Evolutionary conservation across 495 filamentous ascomycete species (phyloP).

Genomic region (Aspergillus mulundensis): DNA sequence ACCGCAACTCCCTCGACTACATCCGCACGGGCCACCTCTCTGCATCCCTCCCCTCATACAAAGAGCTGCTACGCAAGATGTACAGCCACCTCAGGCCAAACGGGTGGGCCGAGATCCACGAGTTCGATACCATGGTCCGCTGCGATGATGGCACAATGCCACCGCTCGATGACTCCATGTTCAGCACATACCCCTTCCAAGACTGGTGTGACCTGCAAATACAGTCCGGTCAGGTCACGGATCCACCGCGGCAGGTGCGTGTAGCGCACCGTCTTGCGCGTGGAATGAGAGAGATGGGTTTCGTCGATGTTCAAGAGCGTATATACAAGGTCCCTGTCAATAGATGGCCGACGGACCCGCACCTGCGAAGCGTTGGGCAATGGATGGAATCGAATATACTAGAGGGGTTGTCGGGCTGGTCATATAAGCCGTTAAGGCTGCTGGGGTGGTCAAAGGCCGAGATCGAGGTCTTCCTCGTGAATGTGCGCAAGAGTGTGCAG

Average conservation of each 20-base stretch:
- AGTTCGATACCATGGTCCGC: slow-evolving; percentile 50
- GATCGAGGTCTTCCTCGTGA: slow-evolving; percentile 56
- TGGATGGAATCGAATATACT: slow-evolving; percentile 42
- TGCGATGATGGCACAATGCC: slow-evolving; percentile 63
- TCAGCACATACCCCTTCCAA: slow-evolving; percentile 39
- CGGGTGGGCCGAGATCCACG: slow-evolving; percentile 64
- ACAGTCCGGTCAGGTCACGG: slow-evolving; percentile 41
- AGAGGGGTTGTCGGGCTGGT: slow-evolving; percentile 42
- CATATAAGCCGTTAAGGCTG: slow-evolving; percentile 40
- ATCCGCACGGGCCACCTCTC: slow-evolving; percentile 46
- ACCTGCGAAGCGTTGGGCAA: slow-evolving; percentile 44
- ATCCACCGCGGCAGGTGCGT: slow-evolving; percentile 48
- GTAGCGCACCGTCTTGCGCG: slow-evolving; percentile 49
- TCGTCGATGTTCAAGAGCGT: slow-evolving; percentile 57
- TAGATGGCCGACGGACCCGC: slow-evolving; percentile 55
- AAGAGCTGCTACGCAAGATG: slow-evolving; percentile 37
- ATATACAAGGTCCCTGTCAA: slow-evolving; percentile 56
- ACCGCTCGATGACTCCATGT: slow-evolving; percentile 38
- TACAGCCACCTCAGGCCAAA: slow-evolving; percentile 55
- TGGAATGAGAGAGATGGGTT: slow-evolving; percentile 59
- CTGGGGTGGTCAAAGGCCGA: slow-evolving; percentile 47
- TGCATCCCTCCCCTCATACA: slow-evolving; percentile 37
- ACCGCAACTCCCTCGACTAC: slow-evolving; percentile 42
- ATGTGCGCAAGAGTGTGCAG: slow-evolving; percentile 52
- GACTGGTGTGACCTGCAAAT: slow-evolving; percentile 51